Evolutionary conservation across 345 rosid genomes (phyloP).

Genomic region (Murraya paniculata): DNA sequence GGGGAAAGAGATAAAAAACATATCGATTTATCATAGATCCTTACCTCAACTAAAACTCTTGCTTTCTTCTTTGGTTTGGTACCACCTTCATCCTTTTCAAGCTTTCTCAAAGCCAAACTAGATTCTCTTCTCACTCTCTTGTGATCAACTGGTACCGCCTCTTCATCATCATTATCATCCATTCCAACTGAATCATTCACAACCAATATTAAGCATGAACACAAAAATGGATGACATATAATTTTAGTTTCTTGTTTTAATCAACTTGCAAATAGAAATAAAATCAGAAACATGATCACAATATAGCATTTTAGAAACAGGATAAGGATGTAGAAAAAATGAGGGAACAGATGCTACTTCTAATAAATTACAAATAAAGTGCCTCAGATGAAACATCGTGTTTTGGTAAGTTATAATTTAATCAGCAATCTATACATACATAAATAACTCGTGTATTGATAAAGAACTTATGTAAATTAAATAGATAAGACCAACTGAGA

Average conservation of each 20-base stretch:
- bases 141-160: conserved; percentile 33
- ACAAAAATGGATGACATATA: not conserved
- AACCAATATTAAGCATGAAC: conserved; percentile 2
- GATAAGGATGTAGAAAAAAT: not conserved
- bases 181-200: conserved; percentile 28
- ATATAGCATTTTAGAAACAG: not conserved
- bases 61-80: conserved; percentile 65
- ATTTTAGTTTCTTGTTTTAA: not conserved
- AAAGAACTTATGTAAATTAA: not conserved
- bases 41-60: conserved; percentile 81
- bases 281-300: not conserved
- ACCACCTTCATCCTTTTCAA: conserved; percentile 39
- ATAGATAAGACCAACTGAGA: not conserved
- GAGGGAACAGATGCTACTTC: not conserved
- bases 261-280: not conserved
- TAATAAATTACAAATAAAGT: not conserved
- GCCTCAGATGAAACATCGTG: not conserved
- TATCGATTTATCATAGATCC: conserved; percentile 2
- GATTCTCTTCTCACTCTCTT: conserved; percentile 42
- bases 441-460: not conserved
- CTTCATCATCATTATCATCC: conserved; percentile 44
- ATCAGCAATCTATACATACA: not conserved
- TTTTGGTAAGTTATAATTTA: not conserved
- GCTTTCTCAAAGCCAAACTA: conserved; percentile 29
- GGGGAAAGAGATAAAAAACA: not conserved